Percentiles rank a stretch among this genome's conserved stretches.
Evolutionary conservation across 2,329 filamentous ascomycete genomes (phyloP).

Genomic region (Magnaporthales sp.): DNA sequence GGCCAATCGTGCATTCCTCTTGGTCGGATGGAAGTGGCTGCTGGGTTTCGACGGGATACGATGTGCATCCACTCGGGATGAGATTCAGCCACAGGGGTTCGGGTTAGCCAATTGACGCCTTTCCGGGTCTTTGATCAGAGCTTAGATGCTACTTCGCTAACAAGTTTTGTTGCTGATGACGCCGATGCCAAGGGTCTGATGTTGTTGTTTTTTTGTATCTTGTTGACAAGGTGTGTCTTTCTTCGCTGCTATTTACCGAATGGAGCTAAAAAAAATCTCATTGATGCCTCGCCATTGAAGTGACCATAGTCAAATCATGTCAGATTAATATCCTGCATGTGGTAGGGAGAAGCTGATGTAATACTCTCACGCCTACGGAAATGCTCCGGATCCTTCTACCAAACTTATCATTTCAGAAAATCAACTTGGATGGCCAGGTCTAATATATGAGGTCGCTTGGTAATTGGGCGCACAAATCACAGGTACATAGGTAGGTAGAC

Average conservation of each 20-base stretch:
- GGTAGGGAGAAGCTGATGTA: not conserved
- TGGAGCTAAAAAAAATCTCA: not conserved
- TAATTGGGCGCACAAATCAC: not conserved
- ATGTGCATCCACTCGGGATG: not conserved
- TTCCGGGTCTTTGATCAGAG: not conserved
- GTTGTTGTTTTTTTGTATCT: not conserved
- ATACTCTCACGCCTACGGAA: not conserved
- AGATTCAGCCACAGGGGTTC: constrained; percentile 1
- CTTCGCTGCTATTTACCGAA: not conserved
- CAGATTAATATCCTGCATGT: not conserved
- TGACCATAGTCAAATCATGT: not conserved
- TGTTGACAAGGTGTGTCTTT: not conserved
- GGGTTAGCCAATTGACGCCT: constrained; percentile 1
- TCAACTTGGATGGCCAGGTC: not conserved
- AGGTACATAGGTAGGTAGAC: not conserved
- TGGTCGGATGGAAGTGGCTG: not conserved
- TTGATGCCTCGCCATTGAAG: not conserved
- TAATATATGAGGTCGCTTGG: not conserved
- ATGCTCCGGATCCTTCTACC: not conserved
- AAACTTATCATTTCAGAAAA: not conserved
- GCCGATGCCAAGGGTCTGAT: not conserved
- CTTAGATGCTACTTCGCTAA: not conserved
- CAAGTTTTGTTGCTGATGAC: not conserved
- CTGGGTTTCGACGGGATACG: not conserved
- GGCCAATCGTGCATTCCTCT: not conserved